Conservation (phyloP, 768 basidiomycete species). For the Tubosaeta sp. region DNA sequence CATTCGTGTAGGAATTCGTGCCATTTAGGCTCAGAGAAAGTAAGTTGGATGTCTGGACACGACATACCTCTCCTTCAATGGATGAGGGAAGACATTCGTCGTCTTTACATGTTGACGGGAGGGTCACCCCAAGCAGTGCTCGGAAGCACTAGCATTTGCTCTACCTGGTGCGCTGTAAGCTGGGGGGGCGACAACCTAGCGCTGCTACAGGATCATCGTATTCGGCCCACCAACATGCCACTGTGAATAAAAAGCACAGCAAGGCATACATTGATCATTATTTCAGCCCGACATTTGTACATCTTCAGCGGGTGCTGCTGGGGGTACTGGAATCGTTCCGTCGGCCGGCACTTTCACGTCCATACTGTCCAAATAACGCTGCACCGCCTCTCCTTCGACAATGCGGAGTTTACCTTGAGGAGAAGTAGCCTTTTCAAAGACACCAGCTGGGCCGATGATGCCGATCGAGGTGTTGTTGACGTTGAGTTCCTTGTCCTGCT, state of each 20-base stretch:
- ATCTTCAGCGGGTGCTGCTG: conserved; percentile 52
- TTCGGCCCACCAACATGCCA: neutral
- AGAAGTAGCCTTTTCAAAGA: conserved; percentile 49
- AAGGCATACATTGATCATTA: conserved; percentile 12
- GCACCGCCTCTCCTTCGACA: conserved; percentile 76
- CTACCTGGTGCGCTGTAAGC: too few relatives aligned
- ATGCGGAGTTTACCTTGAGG: conserved; percentile 73
- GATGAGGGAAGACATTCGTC: too few relatives aligned
- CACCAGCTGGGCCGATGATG: conserved; percentile 74
- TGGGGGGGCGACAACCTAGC: too few relatives aligned
- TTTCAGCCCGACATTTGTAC: conserved; percentile 78
- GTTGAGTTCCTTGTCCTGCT: conserved; percentile 96
- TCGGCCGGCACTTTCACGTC: conserved; percentile 56
- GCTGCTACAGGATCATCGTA: neutral
- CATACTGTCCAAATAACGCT: conserved; percentile 75
- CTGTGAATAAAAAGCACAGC: conserved; percentile 6
- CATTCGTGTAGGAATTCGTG: too few relatives aligned
- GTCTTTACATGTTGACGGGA: too few relatives aligned
- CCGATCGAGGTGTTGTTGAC: conserved; percentile 93
- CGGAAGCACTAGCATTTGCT: too few relatives aligned
- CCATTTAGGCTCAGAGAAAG: too few relatives aligned
- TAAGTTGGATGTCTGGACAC: too few relatives aligned
- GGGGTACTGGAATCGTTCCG: conserved; percentile 35
- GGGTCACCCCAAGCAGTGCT: too few relatives aligned
- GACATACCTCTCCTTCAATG: too few relatives aligned